Evolutionary conservation across 2,329 filamentous ascomycete genomes (phyloP).

Genomic region (Purpureocillium lavendulum): DNA sequence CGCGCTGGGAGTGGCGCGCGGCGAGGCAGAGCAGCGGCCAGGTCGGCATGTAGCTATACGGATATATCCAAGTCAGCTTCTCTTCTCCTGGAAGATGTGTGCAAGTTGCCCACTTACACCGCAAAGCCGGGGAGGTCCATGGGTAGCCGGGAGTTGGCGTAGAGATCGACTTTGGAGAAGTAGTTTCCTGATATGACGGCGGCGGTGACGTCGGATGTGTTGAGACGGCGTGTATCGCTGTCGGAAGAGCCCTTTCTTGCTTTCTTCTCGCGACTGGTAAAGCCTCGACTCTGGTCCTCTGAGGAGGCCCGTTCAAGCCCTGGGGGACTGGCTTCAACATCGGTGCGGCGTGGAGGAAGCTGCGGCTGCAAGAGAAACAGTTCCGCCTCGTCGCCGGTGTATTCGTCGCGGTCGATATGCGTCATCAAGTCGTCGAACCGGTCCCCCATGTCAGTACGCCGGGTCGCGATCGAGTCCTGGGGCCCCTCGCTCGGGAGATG

Average conservation of each 20-base stretch:
- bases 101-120: slow-evolving; percentile 38
- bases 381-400: slow-evolving; percentile 44
- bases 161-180: slow-evolving; percentile 70
- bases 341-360: too few relatives aligned
- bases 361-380: slow-evolving; percentile 27
- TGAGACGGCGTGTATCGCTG: not conserved
- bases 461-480: slow-evolving; percentile 21
- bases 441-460: slow-evolving; percentile 50
- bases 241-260: not conserved
- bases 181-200: slow-evolving; percentile 40
- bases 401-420: slow-evolving; percentile 57
- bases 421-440: slow-evolving; percentile 64
- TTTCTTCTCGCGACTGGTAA: too few relatives aligned
- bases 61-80: not conserved
- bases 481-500: not conserved
- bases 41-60: slow-evolving; percentile 61
- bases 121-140: slow-evolving; percentile 57
- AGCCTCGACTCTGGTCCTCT: too few relatives aligned
- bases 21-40: slow-evolving; percentile 73
- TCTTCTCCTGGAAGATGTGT: not conserved
- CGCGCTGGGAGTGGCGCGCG: slow-evolving; percentile 66
- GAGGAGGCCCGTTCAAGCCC: too few relatives aligned
- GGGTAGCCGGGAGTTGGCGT: slow-evolving; percentile 69
- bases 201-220: slow-evolving; percentile 8
- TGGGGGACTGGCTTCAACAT: too few relatives aligned